Evolutionary conservation across 345 rosid genomes (phyloP), one percentile per base, ranked within the genome.

Genomic region (Noccaea caerulescens): DNA sequence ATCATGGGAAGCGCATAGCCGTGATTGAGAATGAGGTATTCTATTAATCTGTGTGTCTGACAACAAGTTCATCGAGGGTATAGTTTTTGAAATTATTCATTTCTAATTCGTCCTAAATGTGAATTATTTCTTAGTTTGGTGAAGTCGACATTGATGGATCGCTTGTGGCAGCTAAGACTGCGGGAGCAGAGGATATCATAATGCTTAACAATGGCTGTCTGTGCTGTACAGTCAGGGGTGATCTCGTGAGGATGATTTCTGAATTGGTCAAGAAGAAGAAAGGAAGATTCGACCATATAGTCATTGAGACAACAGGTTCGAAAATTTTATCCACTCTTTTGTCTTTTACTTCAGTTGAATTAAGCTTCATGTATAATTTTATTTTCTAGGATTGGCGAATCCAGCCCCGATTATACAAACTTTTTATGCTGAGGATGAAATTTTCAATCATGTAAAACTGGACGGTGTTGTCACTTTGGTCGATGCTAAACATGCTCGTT

Each of bases 401-500:
- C 99, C 93, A 11, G 91, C 99, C n/a, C 99, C 97, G 44, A 86
- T 94, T 69, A 94, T 94, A 80, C 97, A 91, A 78, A 94, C 96
- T 0, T 94, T 94, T 80, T 94, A 94, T 82, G 87, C 96, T 0
- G 99, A 91, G 81, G 97, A 94, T 76, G 72, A 68, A 11, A 59
- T 93, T 72, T 93, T 85, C 76, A 80, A 82, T 73, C 90, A 86
- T 77, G 98, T 93, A 16, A 93, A 93, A 81, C 80, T 93, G 76
- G 98, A 91, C 45, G 96, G 96, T 53, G 96, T 91, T 66, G 93
- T 93, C 37, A 93, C 98, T 51, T 80, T 93, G 62, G 97, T 93
- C 63, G 98, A 93, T 84, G 94, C 98, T 52, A 93, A 93, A 72
- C 98, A 93, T 82, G 97, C 82, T 73, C 53, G 63, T 67, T 81